Base-by-base conservation (phyloP, 1,284 basidiomycete genomes). In the Hypsizygus ulmarius region DNA sequence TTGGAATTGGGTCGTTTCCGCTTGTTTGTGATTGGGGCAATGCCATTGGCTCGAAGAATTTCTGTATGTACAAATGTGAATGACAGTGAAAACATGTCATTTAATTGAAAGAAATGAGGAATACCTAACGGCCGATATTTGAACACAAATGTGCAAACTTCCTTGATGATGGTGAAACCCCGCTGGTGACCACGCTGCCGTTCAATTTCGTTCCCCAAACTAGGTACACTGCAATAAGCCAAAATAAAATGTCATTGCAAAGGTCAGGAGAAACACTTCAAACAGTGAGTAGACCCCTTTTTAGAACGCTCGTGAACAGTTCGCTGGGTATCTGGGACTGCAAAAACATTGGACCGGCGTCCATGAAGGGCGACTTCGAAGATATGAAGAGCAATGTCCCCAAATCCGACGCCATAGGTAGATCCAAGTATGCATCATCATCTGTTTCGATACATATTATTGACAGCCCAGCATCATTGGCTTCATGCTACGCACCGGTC, bases 251-350 rank as follows among this genome's bases (percentile, higher is more conserved):
- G n/a, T n/a, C n/a, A n/a, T n/a, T n/a, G n/a, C 3, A n/a, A 15
- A 16, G 9, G 7, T 12, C 5, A 27, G 7, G n/a, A 28, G 11
- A 12, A 9, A 4, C 7, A 25, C 21, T 7, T 3, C 3, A 25
- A 7, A 25, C 21, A 25, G 21, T 25, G 21, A 7, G 21, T 25
- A 7, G 21, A 25, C 3, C 21, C 43, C 27, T 45, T 50, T 28
- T 50, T 50, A 10, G 49, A 39, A 8, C 39, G 39, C 36, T 50
- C 49, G 32, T 50, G 49, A 19, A 50, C 29, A 14, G 41, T 8
- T 12, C 42, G 49, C 8, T 14, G 12, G n/a, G 45, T 27, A 4
- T 33, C 43, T 1, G 43, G 49, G 11, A 46, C 41, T 4, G 28
- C 43, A 10, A 37, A 39, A n/a, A n/a, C n/a, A n/a, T n/a, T n/a